These are phyloP conservation scores for Beauveria caledonica DNA, from an alignment of 2,329 filamentous ascomycete species.

Conservation along the genomic window DNA sequence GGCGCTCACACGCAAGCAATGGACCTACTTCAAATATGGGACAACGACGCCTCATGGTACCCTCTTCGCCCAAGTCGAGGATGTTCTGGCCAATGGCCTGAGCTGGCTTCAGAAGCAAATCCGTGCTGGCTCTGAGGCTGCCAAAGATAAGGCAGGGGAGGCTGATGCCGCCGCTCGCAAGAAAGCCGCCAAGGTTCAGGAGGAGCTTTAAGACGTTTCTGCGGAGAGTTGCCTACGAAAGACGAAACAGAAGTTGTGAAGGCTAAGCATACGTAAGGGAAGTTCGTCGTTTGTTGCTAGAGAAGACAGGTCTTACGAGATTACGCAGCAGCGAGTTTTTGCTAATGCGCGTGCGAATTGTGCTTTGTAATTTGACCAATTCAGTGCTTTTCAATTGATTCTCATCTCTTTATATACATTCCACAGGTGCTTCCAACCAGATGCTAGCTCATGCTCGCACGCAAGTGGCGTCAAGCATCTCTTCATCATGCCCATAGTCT, in stretches of 20 bases:
- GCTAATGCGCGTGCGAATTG: not conserved
- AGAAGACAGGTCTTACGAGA: not conserved
- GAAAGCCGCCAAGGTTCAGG: slow-evolving; percentile 29
- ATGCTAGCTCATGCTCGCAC: not conserved
- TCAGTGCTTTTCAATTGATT: slow-evolving; percentile 1
- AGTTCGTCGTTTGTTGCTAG: not conserved
- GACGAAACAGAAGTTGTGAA: not conserved
- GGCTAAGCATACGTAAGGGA: not conserved
- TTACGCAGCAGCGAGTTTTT: slow-evolving; percentile 9
- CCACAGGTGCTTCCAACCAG: not conserved
- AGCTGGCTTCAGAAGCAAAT: slow-evolving; percentile 46
- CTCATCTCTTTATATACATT: slow-evolving; percentile 3
- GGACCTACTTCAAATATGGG: slow-evolving; percentile 70
- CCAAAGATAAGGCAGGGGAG: slow-evolving; percentile 38
- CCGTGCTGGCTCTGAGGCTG: slow-evolving; percentile 37
- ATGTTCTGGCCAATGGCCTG: slow-evolving; percentile 38
- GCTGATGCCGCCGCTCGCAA: slow-evolving; percentile 21
- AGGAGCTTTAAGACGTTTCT: slow-evolving; percentile 36
- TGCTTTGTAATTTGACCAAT: not conserved
- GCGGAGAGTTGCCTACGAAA: not conserved
- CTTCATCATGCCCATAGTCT: slow-evolving; percentile 67
- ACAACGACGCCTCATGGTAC: slow-evolving; percentile 58
- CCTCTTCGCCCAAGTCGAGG: slow-evolving; percentile 54
- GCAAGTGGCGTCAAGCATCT: not conserved
- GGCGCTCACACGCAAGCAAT: slow-evolving; percentile 62